Conservation (phyloP, 495 filamentous ascomycete genomes). For the Entonaema liquescens region DNA sequence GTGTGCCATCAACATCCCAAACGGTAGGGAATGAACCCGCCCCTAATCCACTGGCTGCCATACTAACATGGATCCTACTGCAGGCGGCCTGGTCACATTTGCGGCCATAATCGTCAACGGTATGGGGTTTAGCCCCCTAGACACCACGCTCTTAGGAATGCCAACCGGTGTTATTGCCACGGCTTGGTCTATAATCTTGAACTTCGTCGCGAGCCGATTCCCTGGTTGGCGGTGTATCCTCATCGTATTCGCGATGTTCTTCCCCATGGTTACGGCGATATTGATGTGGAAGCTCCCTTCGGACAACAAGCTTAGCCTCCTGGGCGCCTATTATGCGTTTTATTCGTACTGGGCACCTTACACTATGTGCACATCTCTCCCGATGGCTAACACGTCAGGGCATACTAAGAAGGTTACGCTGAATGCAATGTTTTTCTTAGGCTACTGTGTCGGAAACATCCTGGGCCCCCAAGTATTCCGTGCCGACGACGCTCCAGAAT, state of each 20-base stretch:
- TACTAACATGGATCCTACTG: slow-evolving; percentile 3
- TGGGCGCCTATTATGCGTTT: slow-evolving; percentile 62
- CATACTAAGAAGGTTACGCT: slow-evolving; percentile 72
- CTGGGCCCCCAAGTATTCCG: neutral
- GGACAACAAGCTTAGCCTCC: slow-evolving; percentile 56
- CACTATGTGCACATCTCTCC: slow-evolving; percentile 66
- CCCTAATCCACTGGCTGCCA: neutral
- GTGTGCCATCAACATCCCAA: slow-evolving; percentile 59
- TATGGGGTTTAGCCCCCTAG: slow-evolving; percentile 64
- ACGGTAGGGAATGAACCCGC: slow-evolving; percentile 44
- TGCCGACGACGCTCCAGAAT: slow-evolving; percentile 15
- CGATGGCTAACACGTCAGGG: slow-evolving; percentile 52
- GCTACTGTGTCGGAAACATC: slow-evolving; percentile 46
- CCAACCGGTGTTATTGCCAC: slow-evolving; percentile 67
- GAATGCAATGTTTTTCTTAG: slow-evolving; percentile 64
- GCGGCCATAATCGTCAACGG: slow-evolving; percentile 69
- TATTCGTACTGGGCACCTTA: slow-evolving; percentile 67
- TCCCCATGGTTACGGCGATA: slow-evolving; percentile 62
- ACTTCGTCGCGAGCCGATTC: slow-evolving; percentile 55
- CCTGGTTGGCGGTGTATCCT: slow-evolving; percentile 65
- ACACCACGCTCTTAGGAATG: slow-evolving; percentile 62
- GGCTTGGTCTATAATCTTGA: slow-evolving; percentile 63
- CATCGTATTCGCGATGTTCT: slow-evolving; percentile 53
- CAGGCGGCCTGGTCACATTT: slow-evolving; percentile 64
- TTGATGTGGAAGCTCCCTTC: slow-evolving; percentile 62